Evolutionary conservation across 2,329 filamentous ascomycete species (phyloP).

Genomic region (Camillea tinctor): DNA sequence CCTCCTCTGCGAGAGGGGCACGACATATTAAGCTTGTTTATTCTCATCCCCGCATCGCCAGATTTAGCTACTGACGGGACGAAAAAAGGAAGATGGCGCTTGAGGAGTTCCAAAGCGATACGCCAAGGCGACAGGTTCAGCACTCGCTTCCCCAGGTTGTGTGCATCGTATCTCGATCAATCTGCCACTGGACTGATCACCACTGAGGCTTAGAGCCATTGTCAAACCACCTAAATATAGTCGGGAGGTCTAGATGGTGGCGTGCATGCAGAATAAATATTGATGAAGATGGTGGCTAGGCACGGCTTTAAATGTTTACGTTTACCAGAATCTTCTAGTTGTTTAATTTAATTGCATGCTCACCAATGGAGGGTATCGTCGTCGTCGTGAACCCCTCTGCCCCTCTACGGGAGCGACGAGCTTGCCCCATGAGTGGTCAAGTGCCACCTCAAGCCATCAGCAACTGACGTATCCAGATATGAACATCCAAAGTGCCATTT

Average conservation of each 20-base stretch:
- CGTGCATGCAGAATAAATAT: conserved; percentile 5
- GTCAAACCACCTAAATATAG: conserved; percentile 4
- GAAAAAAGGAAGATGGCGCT: conserved; percentile 8
- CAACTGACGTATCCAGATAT: conserved; percentile 21
- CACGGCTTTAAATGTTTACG: conserved; percentile 13
- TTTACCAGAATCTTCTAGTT: conserved; percentile 10
- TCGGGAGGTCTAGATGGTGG: conserved; percentile 3
- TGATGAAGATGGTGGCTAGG: conserved; percentile 16
- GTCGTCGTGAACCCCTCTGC: conserved; percentile 10
- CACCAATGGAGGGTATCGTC: conserved; percentile 11
- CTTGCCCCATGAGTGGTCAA: conserved; percentile 15
- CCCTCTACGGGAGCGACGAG: conserved; percentile 10
- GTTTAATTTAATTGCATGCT: conserved; percentile 14
- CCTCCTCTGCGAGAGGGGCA: conserved; percentile 18
- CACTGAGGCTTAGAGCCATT: not conserved
- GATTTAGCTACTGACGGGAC: conserved; percentile 15
- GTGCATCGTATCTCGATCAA: conserved; percentile 9
- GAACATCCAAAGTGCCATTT: conserved; percentile 15
- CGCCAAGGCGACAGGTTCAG: not conserved
- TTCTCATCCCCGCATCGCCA: conserved; percentile 24
- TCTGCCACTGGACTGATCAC: not conserved
- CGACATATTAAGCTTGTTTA: conserved; percentile 28
- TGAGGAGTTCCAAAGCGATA: not conserved
- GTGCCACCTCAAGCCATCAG: conserved; percentile 11
- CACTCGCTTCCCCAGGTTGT: conserved; percentile 1